phyloP scores from a whole-genome alignment of 1,139 yeast species.

The Debaryomyces sp. region DNA sequence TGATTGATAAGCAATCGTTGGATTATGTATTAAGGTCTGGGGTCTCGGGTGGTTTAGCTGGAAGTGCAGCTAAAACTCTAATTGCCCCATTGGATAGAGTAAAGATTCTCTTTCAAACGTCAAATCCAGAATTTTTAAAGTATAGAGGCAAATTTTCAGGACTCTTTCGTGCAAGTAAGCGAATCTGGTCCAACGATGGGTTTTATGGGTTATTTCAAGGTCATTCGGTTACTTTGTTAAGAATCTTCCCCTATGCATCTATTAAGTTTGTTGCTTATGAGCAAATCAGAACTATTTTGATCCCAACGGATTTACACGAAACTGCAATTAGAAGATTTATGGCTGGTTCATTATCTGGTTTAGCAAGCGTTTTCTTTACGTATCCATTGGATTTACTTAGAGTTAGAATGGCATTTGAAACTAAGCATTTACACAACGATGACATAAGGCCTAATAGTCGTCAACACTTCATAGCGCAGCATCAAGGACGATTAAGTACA shows the following conservation, averaged over 20 bases:
- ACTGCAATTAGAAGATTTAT: slow-evolving; percentile 77
- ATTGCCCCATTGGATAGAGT: slow-evolving; percentile 96
- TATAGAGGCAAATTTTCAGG: slow-evolving; percentile 85
- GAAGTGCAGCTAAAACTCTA: slow-evolving; percentile 90
- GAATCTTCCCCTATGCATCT: slow-evolving; percentile 97
- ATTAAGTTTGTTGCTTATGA: slow-evolving; percentile 97
- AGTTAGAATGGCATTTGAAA: slow-evolving; percentile 89
- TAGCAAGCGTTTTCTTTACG: slow-evolving; percentile 84
- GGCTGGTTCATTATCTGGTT: slow-evolving; percentile 90
- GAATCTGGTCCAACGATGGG: slow-evolving; percentile 76
- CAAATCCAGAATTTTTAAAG: slow-evolving; percentile 83
- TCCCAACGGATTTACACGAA: slow-evolving; percentile 74
- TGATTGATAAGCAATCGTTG: slow-evolving; percentile 63
- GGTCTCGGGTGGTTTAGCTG: slow-evolving; percentile 94
- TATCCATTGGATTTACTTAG: slow-evolving; percentile 91
- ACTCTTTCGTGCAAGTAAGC: slow-evolving; percentile 66
- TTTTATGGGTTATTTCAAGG: slow-evolving; percentile 86
- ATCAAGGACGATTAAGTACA: slow-evolving; percentile 56
- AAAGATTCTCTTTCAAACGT: slow-evolving; percentile 91
- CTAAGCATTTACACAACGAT: slow-evolving; percentile 45
- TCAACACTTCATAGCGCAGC: slow-evolving; percentile 23
- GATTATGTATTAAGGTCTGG: slow-evolving; percentile 86
- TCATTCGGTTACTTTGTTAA: slow-evolving; percentile 85
- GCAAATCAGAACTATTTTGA: slow-evolving; percentile 78
- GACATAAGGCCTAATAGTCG: slow-evolving; percentile 12